Conservation (phyloP, 768 basidiomycete species). For the Boletus edulis region DNA sequence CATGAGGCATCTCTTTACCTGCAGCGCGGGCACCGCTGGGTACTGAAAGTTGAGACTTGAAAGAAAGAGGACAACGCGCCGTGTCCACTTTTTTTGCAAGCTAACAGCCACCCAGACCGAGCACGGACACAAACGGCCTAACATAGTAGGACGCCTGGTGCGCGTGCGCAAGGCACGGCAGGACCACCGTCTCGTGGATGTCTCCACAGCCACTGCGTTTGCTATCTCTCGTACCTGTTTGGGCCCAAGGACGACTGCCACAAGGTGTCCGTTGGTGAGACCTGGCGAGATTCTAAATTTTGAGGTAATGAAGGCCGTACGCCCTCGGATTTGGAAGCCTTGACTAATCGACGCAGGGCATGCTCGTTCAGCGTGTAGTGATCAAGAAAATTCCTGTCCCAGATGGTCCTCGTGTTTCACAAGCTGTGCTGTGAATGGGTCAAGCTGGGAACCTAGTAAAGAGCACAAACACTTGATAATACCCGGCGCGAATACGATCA, state of each 20-base stretch:
- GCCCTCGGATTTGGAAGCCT: slow-evolving; percentile 9
- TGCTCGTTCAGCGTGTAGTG: slow-evolving; percentile 15
- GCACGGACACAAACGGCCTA: slow-evolving; percentile 17
- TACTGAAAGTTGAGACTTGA: slow-evolving; percentile 1
- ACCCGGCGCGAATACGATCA: too few relatives aligned
- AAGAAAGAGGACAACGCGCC: slow-evolving; percentile 7
- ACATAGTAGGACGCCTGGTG: slow-evolving; percentile 21
- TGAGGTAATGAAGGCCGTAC: slow-evolving; percentile 23
- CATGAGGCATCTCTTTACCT: slow-evolving; percentile 20
- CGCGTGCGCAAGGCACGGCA: slow-evolving; percentile 18
- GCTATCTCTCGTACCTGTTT: slow-evolving; percentile 2
- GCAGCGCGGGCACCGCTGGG: slow-evolving; percentile 13
- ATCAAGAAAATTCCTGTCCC: neutral
- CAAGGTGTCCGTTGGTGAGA: slow-evolving; percentile 9
- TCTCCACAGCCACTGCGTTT: neutral
- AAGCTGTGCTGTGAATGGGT: neutral
- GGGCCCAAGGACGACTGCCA: slow-evolving; percentile 8
- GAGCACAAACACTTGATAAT: too few relatives aligned
- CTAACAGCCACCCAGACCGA: slow-evolving; percentile 22
- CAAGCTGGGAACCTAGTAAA: neutral
- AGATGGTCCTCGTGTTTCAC: neutral
- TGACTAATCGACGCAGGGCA: slow-evolving; percentile 4
- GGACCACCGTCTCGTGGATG: slow-evolving; percentile 12
- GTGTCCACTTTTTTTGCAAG: slow-evolving; percentile 1
- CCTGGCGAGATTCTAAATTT: neutral